Evolutionary conservation across 441 rosid species (phyloP), one percentile per base, ranked within the genome.

Genomic region (Euphorbia schlechtendalii): DNA sequence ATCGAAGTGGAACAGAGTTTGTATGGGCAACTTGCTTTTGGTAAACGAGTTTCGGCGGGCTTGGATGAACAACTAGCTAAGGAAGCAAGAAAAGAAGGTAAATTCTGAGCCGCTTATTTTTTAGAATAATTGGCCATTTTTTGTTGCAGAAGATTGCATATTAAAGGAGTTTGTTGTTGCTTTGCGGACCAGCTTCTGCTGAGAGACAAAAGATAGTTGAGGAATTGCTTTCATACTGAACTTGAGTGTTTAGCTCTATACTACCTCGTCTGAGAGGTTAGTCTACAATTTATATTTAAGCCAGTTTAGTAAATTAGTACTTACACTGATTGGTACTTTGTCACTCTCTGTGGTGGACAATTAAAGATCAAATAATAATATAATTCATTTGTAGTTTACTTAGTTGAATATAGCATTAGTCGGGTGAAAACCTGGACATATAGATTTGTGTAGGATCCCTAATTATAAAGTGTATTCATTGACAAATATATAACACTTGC

Each of bases 161-260:
- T 64, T 72, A 63, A 82, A 65, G 59, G 56, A 28, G 43, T 71
- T 32, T 51, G 8, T 61, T 70, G 70, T 72, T 69, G 58, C 69
- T 72, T 67, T 73, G 13, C 28, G 30, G 69, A 45, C 67, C 83
- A 92, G 98, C 76, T 30, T 89, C 96, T 38, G 89, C 93, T 43
- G 89, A 92, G 83, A 92, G 85, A 74, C 92, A 82, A 73, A 80
- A 81, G 81, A 83, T 92, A 78, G 98, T 94, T 17, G 75, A 92
- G 72, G 93, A 89, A 82, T 92, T 75, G 98, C 96, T 27, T 86
- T 90, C 14, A 63, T 85, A 81, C 89, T 92, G 49, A 92, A 89
- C 77, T 77, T 86, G 83, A 84, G 81, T 61, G 96, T 92, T 65
- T 86, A 85, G 43, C 67, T 92, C 30, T 92, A 84, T 80, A 83